phyloP scores from a whole-genome alignment of 495 filamentous ascomycete genomes.

The Astrothelium macrocarpum region DNA sequence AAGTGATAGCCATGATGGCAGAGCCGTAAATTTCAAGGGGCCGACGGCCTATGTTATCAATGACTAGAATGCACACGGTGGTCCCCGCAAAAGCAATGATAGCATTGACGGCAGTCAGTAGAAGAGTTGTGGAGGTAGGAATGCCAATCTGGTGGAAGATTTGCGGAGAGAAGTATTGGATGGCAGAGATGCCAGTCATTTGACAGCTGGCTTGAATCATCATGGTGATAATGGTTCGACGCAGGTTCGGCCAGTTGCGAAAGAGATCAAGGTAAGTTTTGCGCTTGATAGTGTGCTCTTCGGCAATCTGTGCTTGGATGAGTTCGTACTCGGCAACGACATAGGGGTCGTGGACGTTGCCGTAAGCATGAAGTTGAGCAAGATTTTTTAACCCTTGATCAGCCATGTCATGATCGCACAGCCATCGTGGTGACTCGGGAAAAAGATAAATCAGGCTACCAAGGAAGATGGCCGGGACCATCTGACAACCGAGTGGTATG shows the following conservation, averaged over 20 bases:
- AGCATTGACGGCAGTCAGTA: conserved; percentile 33
- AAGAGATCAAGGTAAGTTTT: conserved; percentile 23
- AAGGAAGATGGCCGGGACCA: conserved; percentile 21
- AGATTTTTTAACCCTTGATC: conserved; percentile 26
- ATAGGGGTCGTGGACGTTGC: conserved; percentile 23
- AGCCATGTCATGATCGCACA: conserved; percentile 22
- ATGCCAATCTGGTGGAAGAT: conserved; percentile 60
- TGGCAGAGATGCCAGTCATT: conserved; percentile 26
- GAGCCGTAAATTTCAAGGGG: conserved; percentile 19
- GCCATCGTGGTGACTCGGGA: conserved; percentile 31
- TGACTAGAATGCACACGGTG: conserved; percentile 14
- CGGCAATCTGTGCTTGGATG: conserved; percentile 20
- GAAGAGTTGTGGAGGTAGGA: conserved; percentile 38
- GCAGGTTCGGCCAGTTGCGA: conserved; percentile 19
- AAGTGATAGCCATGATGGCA: conserved; percentile 16
- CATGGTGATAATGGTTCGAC: conserved; percentile 24
- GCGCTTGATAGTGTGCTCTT: conserved; percentile 18
- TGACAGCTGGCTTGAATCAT: conserved; percentile 31
- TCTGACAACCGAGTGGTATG: conserved; percentile 22
- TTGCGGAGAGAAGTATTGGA: conserved; percentile 55
- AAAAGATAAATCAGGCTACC: conserved; percentile 21
- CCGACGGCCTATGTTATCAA: conserved; percentile 20
- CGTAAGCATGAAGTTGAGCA: conserved; percentile 28
- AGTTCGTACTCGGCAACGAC: conserved; percentile 28
- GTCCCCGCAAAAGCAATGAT: conserved; percentile 20